phyloP scores from a whole-genome alignment of 163 green algal genomes.

The Picocystis sp. region DNA sequence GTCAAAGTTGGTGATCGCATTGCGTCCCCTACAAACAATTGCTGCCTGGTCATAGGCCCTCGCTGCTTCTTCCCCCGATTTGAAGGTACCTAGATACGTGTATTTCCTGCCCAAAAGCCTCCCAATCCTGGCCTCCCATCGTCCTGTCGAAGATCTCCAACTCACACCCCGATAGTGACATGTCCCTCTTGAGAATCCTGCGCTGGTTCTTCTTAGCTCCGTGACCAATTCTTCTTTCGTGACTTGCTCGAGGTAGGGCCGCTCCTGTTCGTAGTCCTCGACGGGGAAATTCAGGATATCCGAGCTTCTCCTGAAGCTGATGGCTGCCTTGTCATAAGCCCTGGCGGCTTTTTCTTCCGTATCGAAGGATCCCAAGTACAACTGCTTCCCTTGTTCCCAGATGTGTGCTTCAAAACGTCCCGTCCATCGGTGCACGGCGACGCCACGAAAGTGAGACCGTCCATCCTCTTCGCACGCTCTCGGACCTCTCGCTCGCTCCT shows the following conservation, averaged over 20 bases:
- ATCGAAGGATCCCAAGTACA: slow-evolving; percentile 73
- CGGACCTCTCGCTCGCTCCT: too few species aligned
- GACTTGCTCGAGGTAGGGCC: slow-evolving; percentile 27
- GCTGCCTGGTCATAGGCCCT: slow-evolving; percentile 19
- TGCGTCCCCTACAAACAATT: slow-evolving; percentile 16
- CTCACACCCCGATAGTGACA: slow-evolving; percentile 5
- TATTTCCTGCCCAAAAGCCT: slow-evolving; percentile 5
- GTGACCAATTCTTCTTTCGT: slow-evolving; percentile 44
- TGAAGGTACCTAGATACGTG: slow-evolving; percentile 7
- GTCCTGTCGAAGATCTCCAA: slow-evolving; percentile 1
- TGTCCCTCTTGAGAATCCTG: slow-evolving; percentile 7
- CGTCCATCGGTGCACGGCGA: slow-evolving; percentile 41
- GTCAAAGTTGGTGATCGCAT: slow-evolving; percentile 29
- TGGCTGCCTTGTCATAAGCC: slow-evolving; percentile 63
- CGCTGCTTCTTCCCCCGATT: neutral
- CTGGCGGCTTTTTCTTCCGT: slow-evolving; percentile 54
- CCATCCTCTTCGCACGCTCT: neutral
- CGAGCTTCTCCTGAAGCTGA: slow-evolving; percentile 38
- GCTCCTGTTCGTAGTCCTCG: slow-evolving; percentile 34
- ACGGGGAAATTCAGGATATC: slow-evolving; percentile 46
- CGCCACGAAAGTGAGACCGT: too few species aligned
- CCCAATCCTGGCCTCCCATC: slow-evolving; percentile 9
- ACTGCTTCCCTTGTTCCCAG: slow-evolving; percentile 49
- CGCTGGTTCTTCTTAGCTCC: slow-evolving; percentile 18
- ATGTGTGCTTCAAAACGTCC: slow-evolving; percentile 66